Evolutionary conservation across 1,284 basidiomycete species (phyloP).

Genomic region (Boletus austroedulis): DNA sequence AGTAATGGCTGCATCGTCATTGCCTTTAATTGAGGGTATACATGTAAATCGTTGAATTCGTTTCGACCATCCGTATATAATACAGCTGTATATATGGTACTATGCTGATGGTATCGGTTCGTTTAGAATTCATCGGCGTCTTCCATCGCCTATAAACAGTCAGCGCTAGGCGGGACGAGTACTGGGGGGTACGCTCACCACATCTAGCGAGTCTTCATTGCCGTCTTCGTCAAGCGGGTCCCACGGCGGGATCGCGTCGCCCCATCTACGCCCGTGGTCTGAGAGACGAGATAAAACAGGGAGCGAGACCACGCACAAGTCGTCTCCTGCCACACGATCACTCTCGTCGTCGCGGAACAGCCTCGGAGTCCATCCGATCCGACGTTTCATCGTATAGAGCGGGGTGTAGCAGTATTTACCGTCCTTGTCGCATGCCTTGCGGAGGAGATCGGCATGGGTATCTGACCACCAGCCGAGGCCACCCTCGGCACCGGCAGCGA

Average conservation of each 20-base stretch:
- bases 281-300: neutral
- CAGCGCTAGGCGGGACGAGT: too few species aligned
- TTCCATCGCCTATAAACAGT: neutral
- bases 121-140: conserved; percentile 2
- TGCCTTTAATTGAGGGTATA: conserved; percentile 1
- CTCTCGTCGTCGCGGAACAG: conserved; percentile 14
- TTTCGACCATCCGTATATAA: too few species aligned
- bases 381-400: conserved; percentile 25
- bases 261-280: conserved; percentile 18
- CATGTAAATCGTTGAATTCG: neutral
- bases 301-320: conserved; percentile 11
- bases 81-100: neutral
- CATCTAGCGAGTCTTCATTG: conserved; percentile 14
- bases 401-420: conserved; percentile 25
- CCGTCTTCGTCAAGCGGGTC: conserved; percentile 30
- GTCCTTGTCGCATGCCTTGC: conserved; percentile 13
- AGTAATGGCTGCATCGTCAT: conserved; percentile 3
- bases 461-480: conserved; percentile 23
- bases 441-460: conserved; percentile 14
- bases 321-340: neutral
- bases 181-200: conserved; percentile 13
- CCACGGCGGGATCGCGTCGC: conserved; percentile 18
- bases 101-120: neutral
- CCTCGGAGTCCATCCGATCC: neutral
- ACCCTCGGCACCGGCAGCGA: conserved; percentile 3